Evolutionary conservation across 768 basidiomycete genomes (phyloP).

Genomic region (Trametes elegans): DNA sequence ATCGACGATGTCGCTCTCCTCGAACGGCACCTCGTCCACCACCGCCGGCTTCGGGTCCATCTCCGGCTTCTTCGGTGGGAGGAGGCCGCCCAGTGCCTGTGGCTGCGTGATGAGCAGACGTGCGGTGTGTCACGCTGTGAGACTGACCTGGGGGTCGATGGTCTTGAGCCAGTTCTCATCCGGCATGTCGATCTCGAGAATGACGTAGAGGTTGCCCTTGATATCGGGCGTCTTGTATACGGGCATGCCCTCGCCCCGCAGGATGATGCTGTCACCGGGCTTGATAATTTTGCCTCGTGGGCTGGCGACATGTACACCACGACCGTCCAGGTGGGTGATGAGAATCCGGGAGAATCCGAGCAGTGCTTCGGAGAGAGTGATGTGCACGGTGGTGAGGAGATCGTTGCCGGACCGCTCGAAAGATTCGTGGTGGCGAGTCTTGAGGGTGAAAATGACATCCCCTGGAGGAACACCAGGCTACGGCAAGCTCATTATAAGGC

Average conservation of each 20-base stretch:
- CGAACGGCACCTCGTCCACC: conserved; percentile 69
- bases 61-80: conserved; percentile 75
- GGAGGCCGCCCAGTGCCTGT: conserved; percentile 61
- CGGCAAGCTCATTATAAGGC: not conserved
- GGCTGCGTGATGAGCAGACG: not conserved
- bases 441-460: conserved; percentile 85
- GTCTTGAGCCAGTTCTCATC: conserved; percentile 68
- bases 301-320: conserved; percentile 78
- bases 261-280: conserved; percentile 66
- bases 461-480: conserved; percentile 87
- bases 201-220: conserved; percentile 81
- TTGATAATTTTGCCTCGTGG: conserved; percentile 76
- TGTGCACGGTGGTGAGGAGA: conserved; percentile 73
- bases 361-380: conserved; percentile 92
- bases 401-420: conserved; percentile 85
- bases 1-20: conserved; percentile 77
- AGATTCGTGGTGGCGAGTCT: conserved; percentile 63
- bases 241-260: conserved; percentile 92
- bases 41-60: conserved; percentile 69
- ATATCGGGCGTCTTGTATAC: conserved; percentile 58
- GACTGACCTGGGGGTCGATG: conserved; percentile 55
- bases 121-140: no score
- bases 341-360: conserved; percentile 93
- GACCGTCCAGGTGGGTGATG: conserved; percentile 89
- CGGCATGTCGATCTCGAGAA: conserved; percentile 90